Evolutionary conservation across 495 filamentous ascomycete species (phyloP).

Genomic region (Penicillium longicatenatum): DNA sequence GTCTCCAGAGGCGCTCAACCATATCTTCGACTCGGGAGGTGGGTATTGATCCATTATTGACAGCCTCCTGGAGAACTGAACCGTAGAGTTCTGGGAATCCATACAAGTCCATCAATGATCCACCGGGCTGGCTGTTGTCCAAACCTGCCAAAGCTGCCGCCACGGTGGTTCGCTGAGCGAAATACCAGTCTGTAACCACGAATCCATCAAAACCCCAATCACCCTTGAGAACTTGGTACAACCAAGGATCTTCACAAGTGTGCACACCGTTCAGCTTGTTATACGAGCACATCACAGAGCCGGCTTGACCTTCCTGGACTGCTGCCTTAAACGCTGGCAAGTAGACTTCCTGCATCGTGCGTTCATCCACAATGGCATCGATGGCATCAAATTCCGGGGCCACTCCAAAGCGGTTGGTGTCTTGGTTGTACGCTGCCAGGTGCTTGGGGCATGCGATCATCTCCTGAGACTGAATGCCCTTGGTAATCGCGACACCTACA

Average conservation of each 20-base stretch:
- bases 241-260: constrained; percentile 82
- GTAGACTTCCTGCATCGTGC: constrained; percentile 80
- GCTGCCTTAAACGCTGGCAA: constrained; percentile 62
- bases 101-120: constrained; percentile 5
- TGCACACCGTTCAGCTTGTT: constrained; percentile 67
- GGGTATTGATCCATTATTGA: constrained; percentile 69
- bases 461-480: constrained; percentile 62
- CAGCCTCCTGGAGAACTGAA: constrained; percentile 66
- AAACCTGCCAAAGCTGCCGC: constrained; percentile 77
- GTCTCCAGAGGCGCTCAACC: constrained; percentile 53
- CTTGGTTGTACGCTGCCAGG: constrained; percentile 70
- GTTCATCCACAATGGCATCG: constrained; percentile 71
- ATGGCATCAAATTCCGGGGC: constrained; percentile 4
- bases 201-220: constrained; percentile 94
- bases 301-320: constrained; percentile 52
- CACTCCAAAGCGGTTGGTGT: constrained; percentile 58
- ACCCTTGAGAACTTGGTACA: constrained; percentile 86
- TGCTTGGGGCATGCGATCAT: constrained; percentile 68
- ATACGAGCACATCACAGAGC: constrained; percentile 60
- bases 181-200: constrained; percentile 70
- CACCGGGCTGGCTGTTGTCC: constrained; percentile 91
- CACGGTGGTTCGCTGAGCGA: constrained; percentile 54
- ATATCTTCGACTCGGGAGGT: constrained; percentile 56
- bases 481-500: constrained; percentile 66
- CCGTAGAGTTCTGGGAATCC: constrained; percentile 62